Evolutionary conservation across 345 rosid species (phyloP), one percentile per base, ranked within the genome.

Genomic region (Carallia pectinifolia): DNA sequence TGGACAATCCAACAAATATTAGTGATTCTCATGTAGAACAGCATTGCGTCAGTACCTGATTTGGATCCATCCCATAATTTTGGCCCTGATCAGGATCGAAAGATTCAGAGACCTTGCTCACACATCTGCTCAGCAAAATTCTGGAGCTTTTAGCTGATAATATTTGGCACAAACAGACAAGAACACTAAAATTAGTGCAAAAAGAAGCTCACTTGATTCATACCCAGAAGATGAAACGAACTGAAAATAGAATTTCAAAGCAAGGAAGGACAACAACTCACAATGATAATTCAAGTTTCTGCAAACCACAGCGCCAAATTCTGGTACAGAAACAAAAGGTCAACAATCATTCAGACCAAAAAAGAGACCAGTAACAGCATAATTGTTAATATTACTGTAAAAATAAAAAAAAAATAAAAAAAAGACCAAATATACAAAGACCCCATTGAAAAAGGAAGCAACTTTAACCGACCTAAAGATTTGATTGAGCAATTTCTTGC

Each of bases 101-200:
- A 53, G 81, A 61, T 19, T 70, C 88, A 5, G 91, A 82, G 62
- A 85, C 67, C 44, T 80, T 78, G 0, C 91, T 71, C 13, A 37
- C 71, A 71, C 83, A 80, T 71, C 77, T 83, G 74, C 74, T 75
- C 54, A 71, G 74, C 67, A 78, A 75, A 70, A 74, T n/a, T 66
- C 73, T 72, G 39, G 88, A 84, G 44, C 79, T 60, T 33, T 73
- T 66, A 64, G 50, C 81, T 83, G 47, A 4, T 7, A 54, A 16
- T 44, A 15, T 29, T 53, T 6, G 54, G 53, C 1, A 38, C 19
- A 36, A 5, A 33, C 60, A 66, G 19, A 44, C 68, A 6, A 62
- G 16, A 61, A 65, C 48, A 12, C 48, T 40, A 12, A 40, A 9
- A 44, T 44, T 44, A 54, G 17, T 23, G 15, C 59, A 55, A 29